Percentiles rank a stretch among this genome's conserved stretches.
phyloP scores from a whole-genome alignment of 805 yeast genomes.

The Metschnikowia amazonensis region DNA sequence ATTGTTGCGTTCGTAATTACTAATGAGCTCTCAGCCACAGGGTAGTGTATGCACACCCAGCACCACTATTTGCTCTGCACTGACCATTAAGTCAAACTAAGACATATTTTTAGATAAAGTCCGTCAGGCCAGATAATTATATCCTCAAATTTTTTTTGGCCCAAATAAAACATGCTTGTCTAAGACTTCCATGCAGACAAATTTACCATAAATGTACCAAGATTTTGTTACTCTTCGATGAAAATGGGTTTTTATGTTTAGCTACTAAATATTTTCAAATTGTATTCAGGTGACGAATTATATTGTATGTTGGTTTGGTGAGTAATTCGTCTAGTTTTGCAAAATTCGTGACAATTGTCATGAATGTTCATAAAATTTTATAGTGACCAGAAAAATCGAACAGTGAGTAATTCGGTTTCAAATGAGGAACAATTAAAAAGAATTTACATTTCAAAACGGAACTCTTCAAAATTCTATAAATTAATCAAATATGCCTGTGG shows the following conservation, averaged over 20 bases:
- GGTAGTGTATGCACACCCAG: slow-evolving; percentile 3
- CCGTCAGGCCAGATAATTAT: not conserved
- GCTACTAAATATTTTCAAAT: no score
- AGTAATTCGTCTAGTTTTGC: not conserved
- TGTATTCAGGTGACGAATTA: no score
- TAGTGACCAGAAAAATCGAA: not conserved
- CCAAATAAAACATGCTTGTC: not conserved
- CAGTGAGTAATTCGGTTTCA: not conserved
- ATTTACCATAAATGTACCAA: no score
- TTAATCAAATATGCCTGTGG: not conserved
- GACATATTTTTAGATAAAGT: not conserved
- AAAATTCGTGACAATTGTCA: not conserved
- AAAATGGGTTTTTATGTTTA: no score
- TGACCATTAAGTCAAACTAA: not conserved
- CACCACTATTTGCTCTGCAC: not conserved
- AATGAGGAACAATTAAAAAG: not conserved
- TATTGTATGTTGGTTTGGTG: not conserved
- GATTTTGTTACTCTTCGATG: no score
- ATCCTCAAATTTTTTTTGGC: not conserved
- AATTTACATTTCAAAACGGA: not conserved
- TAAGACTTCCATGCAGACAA: not conserved
- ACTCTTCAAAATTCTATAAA: not conserved
- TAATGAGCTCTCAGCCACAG: slow-evolving; percentile 3
- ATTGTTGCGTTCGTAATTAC: not conserved
- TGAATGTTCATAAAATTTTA: not conserved